Evolutionary conservation across 208 protist genomes (phyloP), one percentile per base, ranked within the genome.

Genomic region (Trypanosoma boissoni): DNA sequence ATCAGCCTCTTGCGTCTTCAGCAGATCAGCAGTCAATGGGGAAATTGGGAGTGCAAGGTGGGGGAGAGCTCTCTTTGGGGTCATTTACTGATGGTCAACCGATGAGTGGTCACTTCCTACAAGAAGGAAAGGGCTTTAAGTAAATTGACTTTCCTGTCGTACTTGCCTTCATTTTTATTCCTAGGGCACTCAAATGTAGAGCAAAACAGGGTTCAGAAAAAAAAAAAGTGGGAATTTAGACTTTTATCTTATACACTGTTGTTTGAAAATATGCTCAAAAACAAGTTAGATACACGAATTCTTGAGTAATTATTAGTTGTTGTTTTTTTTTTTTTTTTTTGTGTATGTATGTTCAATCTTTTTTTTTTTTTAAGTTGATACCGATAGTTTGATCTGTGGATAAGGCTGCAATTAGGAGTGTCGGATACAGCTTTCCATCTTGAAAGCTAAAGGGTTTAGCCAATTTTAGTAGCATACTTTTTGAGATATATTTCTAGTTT

Each of bases 31-130:
- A 88, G 44, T 71, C 72, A n/a, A 76, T 88, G 55, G 72, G 73
- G 28, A 68, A 73, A 14, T 41, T 72, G 32, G 54, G 57, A 14
- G 54, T 85, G 14, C 62, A 55, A 20, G 64, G 39, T 36, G 77
- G 39, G 61, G 72, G 16, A 51, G 50, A 42, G 63, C 53, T 27
- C 39, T 51, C 21, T 29, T 42, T 55, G 28, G 55, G 45, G 26
- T 64, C 50, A 34, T 80, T 65, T 66, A 39, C 55, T 31, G 54
- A 74, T 14, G 61, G 61, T 24, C 87, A 94, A 58, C 87, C 82
- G 21, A 92, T 87, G 74, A 45, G 68, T 21, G 84, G 83, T 14
- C 82, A 94, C 55, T 90, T 89, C 49, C 64, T 89, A 34, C 86
- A 93, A 62, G 86, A 90, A 50, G 59, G 60, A 24, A 90, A 86